Evolutionary conservation across 345 rosid species (phyloP).

Genomic region (Pugionium dolabratum): DNA sequence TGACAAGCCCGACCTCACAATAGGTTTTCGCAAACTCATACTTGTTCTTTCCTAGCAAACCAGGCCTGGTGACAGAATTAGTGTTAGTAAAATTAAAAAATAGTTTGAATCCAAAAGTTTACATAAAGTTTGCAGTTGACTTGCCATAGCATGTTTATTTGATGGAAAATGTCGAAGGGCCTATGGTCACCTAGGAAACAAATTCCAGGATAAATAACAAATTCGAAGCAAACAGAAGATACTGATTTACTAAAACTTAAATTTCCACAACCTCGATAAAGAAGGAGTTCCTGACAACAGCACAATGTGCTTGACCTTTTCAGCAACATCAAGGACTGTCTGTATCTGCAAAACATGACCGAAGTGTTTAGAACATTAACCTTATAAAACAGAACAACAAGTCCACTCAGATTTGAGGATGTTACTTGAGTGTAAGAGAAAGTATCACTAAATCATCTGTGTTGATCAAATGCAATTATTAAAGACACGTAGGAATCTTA

Average conservation of each 20-base stretch:
- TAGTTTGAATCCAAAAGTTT: conserved; percentile 24
- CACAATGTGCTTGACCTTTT: conserved; percentile 69
- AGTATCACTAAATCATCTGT: conserved; percentile 18
- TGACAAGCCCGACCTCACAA: conserved; percentile 62
- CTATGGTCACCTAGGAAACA: conserved; percentile 65
- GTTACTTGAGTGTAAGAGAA: conserved; percentile 21
- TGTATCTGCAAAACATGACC: conserved; percentile 51
- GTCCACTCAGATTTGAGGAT: conserved; percentile 12
- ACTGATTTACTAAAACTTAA: conserved; percentile 22
- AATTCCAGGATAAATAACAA: conserved; percentile 13
- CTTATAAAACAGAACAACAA: conserved; percentile 16
- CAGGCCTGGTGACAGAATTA: conserved; percentile 70
- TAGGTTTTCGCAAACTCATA: conserved; percentile 89
- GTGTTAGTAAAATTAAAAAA: conserved; percentile 23
- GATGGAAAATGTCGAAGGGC: conserved; percentile 97
- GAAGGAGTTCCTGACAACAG: conserved; percentile 97
- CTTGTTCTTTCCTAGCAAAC: conserved; percentile 84
- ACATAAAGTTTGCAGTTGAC: conserved; percentile 40
- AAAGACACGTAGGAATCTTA: neutral
- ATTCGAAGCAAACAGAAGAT: conserved; percentile 22
- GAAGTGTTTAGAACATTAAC: conserved; percentile 24
- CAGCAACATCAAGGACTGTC: conserved; percentile 81
- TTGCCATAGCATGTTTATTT: conserved; percentile 92
- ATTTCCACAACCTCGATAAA: conserved; percentile 78
- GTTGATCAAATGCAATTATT: conserved; percentile 11